Conservation (phyloP, 2,329 filamentous ascomycete species). For the Cordyceps fumosorosea region DNA sequence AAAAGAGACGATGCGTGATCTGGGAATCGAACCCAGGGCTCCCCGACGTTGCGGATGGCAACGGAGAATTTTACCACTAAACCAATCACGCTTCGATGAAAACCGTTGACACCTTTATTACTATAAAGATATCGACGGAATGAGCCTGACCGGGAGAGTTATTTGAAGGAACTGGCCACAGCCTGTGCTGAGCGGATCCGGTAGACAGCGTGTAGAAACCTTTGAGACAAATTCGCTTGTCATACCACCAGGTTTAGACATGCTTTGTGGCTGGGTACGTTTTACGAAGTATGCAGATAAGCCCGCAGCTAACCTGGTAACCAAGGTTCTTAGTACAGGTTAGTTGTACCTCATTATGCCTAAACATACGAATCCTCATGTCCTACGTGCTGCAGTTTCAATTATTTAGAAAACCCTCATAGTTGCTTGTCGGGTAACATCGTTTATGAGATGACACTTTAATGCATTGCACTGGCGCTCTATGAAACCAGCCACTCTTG, state of each 20-base stretch:
- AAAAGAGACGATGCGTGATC: slow-evolving; percentile 15
- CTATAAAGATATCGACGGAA: not conserved
- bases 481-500: not conserved
- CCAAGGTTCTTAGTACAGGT: too few relatives aligned
- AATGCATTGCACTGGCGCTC: not conserved
- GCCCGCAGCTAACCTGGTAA: too few relatives aligned
- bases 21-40: slow-evolving; percentile 19
- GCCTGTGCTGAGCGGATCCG: too few relatives aligned
- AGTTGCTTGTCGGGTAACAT: not conserved
- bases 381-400: not conserved
- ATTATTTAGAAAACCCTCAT: not conserved
- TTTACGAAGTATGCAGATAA: too few relatives aligned
- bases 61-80: slow-evolving; percentile 20
- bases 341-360: too few relatives aligned
- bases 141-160: too few relatives aligned
- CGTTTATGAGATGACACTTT: not conserved
- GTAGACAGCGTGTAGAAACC: too few relatives aligned
- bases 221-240: too few relatives aligned
- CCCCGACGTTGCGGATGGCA: slow-evolving; percentile 19
- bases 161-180: too few relatives aligned
- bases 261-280: too few relatives aligned
- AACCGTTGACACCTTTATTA: fast-evolving
- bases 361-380: too few relatives aligned
- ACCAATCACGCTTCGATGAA: slow-evolving; percentile 18
- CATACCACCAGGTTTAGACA: too few relatives aligned